phyloP scores from a whole-genome alignment of 345 rosid species.

The Psidium friedrichsthalianum region DNA sequence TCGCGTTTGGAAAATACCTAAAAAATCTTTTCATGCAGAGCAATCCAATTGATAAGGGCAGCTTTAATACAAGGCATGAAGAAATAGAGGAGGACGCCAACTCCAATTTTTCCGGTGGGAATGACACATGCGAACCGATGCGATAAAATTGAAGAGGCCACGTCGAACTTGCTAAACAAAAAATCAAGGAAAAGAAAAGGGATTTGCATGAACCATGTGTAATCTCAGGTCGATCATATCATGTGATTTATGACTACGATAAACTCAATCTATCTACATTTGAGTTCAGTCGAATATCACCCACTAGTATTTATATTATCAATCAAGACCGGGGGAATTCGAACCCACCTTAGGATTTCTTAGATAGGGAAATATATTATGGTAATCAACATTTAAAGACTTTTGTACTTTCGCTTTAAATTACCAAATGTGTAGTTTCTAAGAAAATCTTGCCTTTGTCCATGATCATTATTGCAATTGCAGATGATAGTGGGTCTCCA shows the following conservation, averaged over 20 bases:
- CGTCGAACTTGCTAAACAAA: background rate
- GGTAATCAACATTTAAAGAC: background rate
- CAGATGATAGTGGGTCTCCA: background rate
- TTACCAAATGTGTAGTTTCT: background rate
- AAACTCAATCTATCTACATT: background rate
- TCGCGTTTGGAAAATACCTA: background rate
- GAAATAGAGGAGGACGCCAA: background rate
- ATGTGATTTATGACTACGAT: background rate
- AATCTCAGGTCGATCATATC: background rate
- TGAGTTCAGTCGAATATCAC: too few species aligned
- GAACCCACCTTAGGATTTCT: background rate
- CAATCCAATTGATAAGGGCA: background rate
- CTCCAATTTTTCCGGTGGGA: background rate
- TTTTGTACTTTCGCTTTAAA: background rate
- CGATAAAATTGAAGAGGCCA: background rate
- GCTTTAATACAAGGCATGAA: background rate
- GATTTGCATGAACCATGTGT: background rate
- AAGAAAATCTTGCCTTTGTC: background rate
- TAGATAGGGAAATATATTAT: background rate
- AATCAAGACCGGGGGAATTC: background rate
- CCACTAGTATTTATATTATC: background rate
- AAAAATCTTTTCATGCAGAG: background rate
- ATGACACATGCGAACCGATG: background rate
- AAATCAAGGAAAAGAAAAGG: background rate
- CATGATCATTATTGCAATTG: background rate